Evolutionary conservation across 139 green algal species (phyloP).

Genomic region (Mychonastes homosphaera): DNA sequence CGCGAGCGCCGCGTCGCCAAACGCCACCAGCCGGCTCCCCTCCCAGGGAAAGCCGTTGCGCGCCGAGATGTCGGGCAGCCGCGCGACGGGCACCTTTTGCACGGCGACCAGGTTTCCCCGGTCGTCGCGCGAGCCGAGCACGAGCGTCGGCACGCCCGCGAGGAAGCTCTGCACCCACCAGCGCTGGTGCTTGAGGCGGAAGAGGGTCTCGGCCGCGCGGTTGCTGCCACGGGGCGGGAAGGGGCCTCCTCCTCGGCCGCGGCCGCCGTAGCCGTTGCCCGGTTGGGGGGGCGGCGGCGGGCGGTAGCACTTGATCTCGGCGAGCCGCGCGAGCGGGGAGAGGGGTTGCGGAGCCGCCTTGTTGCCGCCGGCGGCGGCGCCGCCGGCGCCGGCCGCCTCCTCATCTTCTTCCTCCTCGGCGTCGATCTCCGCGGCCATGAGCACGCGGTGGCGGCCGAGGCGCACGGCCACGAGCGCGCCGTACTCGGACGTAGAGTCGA

Average conservation of each 20-base stretch:
- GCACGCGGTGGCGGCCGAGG: conserved; percentile 22
- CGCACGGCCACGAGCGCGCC: conserved; percentile 12
- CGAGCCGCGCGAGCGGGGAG: not conserved
- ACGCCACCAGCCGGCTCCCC: conserved; percentile 24
- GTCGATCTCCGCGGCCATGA: conserved; percentile 49
- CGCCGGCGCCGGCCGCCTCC: too few species aligned
- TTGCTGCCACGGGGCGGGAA: conserved; percentile 8
- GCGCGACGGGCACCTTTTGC: conserved; percentile 14
- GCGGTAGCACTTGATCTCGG: conserved; percentile 35
- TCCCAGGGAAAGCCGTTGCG: conserved; percentile 16
- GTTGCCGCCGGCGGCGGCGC: too few species aligned
- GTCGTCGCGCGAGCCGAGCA: conserved; percentile 29
- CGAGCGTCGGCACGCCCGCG: conserved; percentile 32
- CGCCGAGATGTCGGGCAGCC: conserved; percentile 15
- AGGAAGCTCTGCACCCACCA: conserved; percentile 42
- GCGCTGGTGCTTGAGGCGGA: conserved; percentile 31
- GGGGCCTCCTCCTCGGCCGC: not conserved
- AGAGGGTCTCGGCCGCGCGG: conserved; percentile 5
- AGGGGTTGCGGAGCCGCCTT: not conserved
- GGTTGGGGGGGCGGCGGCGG: too few species aligned
- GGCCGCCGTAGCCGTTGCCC: too few species aligned
- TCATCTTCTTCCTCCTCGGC: not conserved
- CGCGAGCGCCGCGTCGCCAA: conserved; percentile 25
- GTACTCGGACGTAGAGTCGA: conserved; percentile 41
- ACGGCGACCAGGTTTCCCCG: conserved; percentile 25